phyloP scores from a whole-genome alignment of 768 basidiomycete genomes.

The Lactarius indigo region DNA sequence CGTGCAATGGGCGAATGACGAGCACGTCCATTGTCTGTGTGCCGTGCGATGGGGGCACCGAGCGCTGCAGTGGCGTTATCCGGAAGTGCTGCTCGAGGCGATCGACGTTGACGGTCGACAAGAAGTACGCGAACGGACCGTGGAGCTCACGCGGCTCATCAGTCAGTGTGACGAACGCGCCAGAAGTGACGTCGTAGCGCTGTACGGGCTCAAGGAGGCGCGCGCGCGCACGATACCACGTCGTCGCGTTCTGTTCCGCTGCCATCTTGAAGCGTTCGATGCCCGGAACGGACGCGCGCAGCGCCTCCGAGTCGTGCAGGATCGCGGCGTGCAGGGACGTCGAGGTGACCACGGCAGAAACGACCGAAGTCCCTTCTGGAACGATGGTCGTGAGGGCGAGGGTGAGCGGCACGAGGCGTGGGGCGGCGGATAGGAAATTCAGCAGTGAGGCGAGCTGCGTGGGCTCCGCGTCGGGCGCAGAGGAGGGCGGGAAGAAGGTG shows the following conservation, averaged over 20 bases:
- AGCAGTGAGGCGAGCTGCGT: constrained; percentile 42
- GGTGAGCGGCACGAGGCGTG: constrained; percentile 41
- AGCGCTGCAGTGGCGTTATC: constrained; percentile 61
- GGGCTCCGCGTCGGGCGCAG: constrained; percentile 24
- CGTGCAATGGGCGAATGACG: constrained; percentile 66
- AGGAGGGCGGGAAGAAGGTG: constrained; percentile 60
- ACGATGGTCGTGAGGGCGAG: constrained; percentile 50
- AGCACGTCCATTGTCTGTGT: constrained; percentile 64
- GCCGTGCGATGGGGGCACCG: constrained; percentile 39
- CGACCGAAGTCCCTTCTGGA: constrained; percentile 25
- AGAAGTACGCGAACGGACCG: constrained; percentile 86
- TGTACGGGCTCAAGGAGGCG: constrained; percentile 52
- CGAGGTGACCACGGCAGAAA: constrained; percentile 83
- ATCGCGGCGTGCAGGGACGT: constrained; percentile 84
- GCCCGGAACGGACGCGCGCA: constrained; percentile 67
- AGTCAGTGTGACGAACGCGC: constrained; percentile 45
- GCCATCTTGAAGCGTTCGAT: constrained; percentile 87
- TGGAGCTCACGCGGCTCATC: constrained; percentile 44
- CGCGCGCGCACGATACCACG: constrained; percentile 64
- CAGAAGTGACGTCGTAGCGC: constrained; percentile 54
- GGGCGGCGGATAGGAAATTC: constrained; percentile 23
- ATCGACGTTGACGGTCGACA: constrained; percentile 79
- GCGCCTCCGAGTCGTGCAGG: constrained; percentile 72
- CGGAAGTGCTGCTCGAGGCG: constrained; percentile 80
- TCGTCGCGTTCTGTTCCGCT: constrained; percentile 66